Evolutionary conservation across 2,329 filamentous ascomycete genomes (phyloP), one percentile per base, ranked within the genome.

Genomic region (Beauveria asiatica): DNA sequence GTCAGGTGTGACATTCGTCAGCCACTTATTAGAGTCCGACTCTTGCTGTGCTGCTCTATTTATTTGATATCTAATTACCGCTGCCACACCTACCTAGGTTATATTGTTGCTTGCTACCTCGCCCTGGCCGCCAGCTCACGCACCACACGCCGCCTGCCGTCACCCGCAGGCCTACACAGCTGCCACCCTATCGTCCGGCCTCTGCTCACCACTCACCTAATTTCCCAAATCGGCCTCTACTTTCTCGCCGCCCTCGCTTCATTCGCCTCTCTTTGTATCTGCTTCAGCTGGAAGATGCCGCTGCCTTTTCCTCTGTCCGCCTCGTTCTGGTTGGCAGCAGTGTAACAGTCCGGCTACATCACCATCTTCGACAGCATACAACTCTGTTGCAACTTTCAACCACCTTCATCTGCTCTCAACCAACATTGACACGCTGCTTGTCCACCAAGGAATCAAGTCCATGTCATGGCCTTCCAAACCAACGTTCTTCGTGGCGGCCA

Each of bases 401-500:
- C 13, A 41, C 17, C 41, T 49, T 49, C 21, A 16, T 11, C 25
- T 13, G 25, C 46, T 21, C 2, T 11, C 46, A 42, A 10, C 21
- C 30, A 8, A 8, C 33, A 11, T 23, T 37, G 25, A 27, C 8
- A 17, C 55, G 37, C 50, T 19, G 2, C 9, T 46, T 56, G 60
- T 39, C 52, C n/a, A 51, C 51, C 45, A 19, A 52, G 65, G 53
- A 65, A 69, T 66, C 66, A 64, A 55, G 42, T 57, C 51, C 61
- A 51, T 59, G 70, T 13, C 44, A 76, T 75, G 74, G 73, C 80
- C 58, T 77, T 85, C 61, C 80, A 84, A 66, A 80, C 79, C 41
- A 82, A 77, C 63, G 75, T 83, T 62, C 68, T 83, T 25, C 75
- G 79, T 62, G 73, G 81, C 66, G 81, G 82, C 62, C 72, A 78